Conservation (phyloP, 768 basidiomycete species). For the Grammothele lineata region DNA sequence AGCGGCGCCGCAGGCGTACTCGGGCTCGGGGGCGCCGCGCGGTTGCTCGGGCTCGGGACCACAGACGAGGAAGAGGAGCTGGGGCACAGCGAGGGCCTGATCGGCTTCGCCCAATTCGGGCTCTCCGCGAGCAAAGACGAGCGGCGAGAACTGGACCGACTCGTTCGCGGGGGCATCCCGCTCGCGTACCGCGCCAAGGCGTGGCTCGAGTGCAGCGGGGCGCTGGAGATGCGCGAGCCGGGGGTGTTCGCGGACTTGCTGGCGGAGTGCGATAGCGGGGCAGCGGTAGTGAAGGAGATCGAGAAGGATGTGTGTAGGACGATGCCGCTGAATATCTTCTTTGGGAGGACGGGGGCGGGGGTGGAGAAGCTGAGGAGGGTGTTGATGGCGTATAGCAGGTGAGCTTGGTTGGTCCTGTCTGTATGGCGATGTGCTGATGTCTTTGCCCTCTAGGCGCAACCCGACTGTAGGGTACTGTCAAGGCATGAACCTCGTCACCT, state of each 20-base stretch:
- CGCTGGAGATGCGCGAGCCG: conserved; percentile 87
- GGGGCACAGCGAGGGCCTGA: conserved; percentile 75
- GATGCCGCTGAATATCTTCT: conserved; percentile 94
- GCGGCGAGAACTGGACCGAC: conserved; percentile 69
- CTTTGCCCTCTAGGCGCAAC: conserved; percentile 60
- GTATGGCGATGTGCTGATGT: not conserved
- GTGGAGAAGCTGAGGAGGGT: conserved; percentile 90
- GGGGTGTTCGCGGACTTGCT: conserved; percentile 86
- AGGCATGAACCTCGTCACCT: conserved; percentile 94
- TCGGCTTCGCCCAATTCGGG: conserved; percentile 90
- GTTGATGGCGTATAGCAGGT: conserved; percentile 90
- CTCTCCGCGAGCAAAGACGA: conserved; percentile 66
- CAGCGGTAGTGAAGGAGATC: conserved; percentile 68
- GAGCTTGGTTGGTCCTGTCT: conserved; percentile 25
- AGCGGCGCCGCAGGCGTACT: not conserved
- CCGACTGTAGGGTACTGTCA: conserved; percentile 92
- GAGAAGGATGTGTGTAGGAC: conserved; percentile 94
- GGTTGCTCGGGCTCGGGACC: conserved; percentile 63
- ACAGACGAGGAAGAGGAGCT: conserved; percentile 69
- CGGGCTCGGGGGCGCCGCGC: conserved; percentile 46
- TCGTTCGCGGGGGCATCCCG: conserved; percentile 86
- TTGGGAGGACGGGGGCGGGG: conserved; percentile 94
- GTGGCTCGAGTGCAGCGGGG: conserved; percentile 93
- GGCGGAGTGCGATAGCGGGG: conserved; percentile 41
- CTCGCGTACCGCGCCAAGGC: conserved; percentile 82